phyloP scores from a whole-genome alignment of 139 green algal species.

The Coelastrella sp. region DNA sequence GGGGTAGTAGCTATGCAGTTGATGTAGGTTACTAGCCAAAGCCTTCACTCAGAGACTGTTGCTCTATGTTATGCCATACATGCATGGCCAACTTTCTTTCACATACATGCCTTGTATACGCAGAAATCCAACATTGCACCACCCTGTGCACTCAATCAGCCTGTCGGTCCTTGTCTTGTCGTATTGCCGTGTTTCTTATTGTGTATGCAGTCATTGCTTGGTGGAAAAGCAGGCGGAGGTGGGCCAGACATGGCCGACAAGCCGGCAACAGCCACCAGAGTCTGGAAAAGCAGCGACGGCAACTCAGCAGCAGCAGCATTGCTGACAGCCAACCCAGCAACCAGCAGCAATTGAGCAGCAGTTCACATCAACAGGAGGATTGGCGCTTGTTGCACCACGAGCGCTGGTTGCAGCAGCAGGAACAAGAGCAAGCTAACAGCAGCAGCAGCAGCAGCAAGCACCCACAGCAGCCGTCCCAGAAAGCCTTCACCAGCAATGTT shows the following conservation, averaged over 20 bases:
- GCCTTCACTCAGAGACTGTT: no score
- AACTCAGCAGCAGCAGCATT: conserved; percentile 22
- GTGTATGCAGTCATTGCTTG: neutral
- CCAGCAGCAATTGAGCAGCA: neutral
- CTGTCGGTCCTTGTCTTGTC: neutral
- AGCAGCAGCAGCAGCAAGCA: neutral
- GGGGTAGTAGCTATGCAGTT: neutral
- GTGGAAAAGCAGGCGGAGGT: neutral
- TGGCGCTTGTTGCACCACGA: neutral
- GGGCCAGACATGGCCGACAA: neutral
- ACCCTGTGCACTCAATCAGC: no score
- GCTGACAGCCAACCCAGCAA: neutral
- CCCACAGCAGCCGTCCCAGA: neutral
- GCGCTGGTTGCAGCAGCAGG: conserved; percentile 18
- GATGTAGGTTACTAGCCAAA: neutral
- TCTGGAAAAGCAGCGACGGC: no score
- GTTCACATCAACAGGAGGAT: neutral
- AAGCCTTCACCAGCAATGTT: no score
- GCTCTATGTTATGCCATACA: no score
- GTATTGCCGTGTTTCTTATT: neutral
- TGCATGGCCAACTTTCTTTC: no score
- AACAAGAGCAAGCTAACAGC: neutral
- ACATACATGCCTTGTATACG: no score
- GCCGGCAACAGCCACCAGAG: neutral
- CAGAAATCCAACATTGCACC: no score